Evolutionary conservation across 2,329 filamentous ascomycete species (phyloP), one percentile per base, ranked within the genome.

Genomic region (Aspergillus transmontanensis): DNA sequence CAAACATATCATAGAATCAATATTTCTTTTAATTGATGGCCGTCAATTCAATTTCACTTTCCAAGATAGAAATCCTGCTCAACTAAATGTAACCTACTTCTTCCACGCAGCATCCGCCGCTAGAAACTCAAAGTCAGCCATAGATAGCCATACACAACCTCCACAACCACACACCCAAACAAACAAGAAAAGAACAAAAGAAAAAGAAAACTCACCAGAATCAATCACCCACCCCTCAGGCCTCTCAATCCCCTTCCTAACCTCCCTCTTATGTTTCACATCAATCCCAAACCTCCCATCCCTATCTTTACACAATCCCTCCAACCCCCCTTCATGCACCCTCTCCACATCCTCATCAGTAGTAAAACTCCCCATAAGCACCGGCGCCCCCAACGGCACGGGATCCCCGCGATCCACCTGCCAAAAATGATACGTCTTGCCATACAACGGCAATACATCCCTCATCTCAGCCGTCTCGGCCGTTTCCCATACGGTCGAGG

Each of bases 381-480:
- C 78, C 60, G 89, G 87, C 65, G 78, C 73, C 0, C 88, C 88
- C 66, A 90, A 72, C 1, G 88, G 88, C 59, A 90, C 71, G 58
- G 80, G 76, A 71, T 94, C 87, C 0, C 91, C 91, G 6, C 86
- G 82, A 78, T 96, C 92, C 19, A 90, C 87, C 83, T 96, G 91
- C 93, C 93, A 96, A 48, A 95, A 82, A 75, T 96, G 92, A 76
- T 90, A 95, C 1, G 90, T 87, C 75, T 96, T 96, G 11, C 93
- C 93, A 72, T 96, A 96, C 3, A 95, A 75, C 0, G 85, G 82
- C 4, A 92, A 79, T 0, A 95, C 84, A 62, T 93, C 84, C 66
- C 90, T 86, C 91, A 96, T 95, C 77, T 94, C 92, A 54, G 85
- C 84, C 36, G 86, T 91, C 80, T 96, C 93, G 2, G 91, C 89